A percentile compares a stretch with the other conserved stretches of the same genome.
Conservation (phyloP, 163 green algal species). For the Scenedesmus sp. region DNA sequence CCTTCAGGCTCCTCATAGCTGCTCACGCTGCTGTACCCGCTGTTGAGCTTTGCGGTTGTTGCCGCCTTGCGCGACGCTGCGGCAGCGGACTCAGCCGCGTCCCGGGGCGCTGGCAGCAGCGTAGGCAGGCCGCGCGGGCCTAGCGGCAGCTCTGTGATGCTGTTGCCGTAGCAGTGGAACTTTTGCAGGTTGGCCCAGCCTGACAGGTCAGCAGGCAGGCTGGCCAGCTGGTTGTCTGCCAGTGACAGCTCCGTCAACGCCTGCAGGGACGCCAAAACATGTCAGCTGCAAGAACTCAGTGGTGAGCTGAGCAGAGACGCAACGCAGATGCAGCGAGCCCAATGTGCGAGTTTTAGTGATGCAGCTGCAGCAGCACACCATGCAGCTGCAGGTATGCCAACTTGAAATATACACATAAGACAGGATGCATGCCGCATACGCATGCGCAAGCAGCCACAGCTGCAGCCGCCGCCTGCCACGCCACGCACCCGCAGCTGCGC, state of each 20-base stretch:
- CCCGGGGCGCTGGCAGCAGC: neutral
- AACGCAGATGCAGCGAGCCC: neutral
- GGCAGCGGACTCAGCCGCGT: neutral
- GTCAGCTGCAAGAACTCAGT: neutral
- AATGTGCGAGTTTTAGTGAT: neutral
- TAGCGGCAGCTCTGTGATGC: slow-evolving; percentile 63
- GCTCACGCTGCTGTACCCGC: neutral
- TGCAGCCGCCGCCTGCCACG: neutral
- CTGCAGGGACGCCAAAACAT: slow-evolving; percentile 20
- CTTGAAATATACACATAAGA: too few relatives aligned
- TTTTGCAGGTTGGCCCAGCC: slow-evolving; percentile 58
- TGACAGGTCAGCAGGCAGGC: slow-evolving; percentile 60
- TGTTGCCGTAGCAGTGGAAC: slow-evolving; percentile 81
- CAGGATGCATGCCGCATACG: neutral
- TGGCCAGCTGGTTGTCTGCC: slow-evolving; percentile 74
- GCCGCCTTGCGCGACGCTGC: neutral
- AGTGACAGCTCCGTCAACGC: slow-evolving; percentile 74
- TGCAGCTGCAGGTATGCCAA: too few relatives aligned
- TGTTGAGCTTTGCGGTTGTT: neutral
- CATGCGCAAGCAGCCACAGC: neutral
- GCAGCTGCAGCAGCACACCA: neutral
- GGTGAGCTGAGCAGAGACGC: neutral
- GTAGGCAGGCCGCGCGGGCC: slow-evolving; percentile 10
- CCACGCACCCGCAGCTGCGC: slow-evolving; percentile 40
- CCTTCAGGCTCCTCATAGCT: neutral